A percentile compares a stretch with the other conserved stretches of the same genome.
Evolutionary conservation across 2,329 filamentous ascomycete genomes (phyloP).

Genomic region (Tolypocladium ovalisporum): DNA sequence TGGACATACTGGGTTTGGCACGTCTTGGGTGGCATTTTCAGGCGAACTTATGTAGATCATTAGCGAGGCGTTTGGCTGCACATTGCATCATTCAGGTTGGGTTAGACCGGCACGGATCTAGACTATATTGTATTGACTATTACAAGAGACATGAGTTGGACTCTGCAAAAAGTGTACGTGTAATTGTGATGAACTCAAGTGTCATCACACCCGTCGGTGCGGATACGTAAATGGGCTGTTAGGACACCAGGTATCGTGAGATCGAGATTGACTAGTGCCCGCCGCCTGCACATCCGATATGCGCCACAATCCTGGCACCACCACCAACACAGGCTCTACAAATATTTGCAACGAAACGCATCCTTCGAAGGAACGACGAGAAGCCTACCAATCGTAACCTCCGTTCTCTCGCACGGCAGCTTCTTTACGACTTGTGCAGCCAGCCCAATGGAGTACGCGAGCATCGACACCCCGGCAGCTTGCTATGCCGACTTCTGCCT

Average conservation of each 20-base stretch:
- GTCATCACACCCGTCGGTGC: neutral
- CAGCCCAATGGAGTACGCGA: slow-evolving; percentile 31
- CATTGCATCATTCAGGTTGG: neutral
- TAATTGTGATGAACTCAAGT: neutral
- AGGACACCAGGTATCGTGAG: neutral
- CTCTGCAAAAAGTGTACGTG: neutral
- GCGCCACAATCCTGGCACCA: neutral
- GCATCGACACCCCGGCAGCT: slow-evolving; percentile 53
- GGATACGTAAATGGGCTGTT: no score
- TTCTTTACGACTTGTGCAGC: neutral
- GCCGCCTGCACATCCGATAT: neutral
- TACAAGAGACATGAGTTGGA: neutral
- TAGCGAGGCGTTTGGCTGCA: neutral
- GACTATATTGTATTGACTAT: no score
- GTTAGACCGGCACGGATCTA: neutral
- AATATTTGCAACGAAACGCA: neutral
- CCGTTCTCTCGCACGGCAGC: neutral
- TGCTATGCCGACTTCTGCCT: slow-evolving; percentile 90
- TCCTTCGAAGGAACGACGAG: neutral
- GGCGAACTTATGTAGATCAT: neutral
- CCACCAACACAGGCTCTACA: neutral
- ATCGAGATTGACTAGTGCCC: neutral
- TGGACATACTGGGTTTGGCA: neutral
- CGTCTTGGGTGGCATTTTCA: neutral
- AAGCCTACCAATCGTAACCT: neutral